These are phyloP conservation scores for Auriscalpium vulgare DNA, from an alignment of 768 basidiomycete species.

Conservation along the genomic window DNA sequence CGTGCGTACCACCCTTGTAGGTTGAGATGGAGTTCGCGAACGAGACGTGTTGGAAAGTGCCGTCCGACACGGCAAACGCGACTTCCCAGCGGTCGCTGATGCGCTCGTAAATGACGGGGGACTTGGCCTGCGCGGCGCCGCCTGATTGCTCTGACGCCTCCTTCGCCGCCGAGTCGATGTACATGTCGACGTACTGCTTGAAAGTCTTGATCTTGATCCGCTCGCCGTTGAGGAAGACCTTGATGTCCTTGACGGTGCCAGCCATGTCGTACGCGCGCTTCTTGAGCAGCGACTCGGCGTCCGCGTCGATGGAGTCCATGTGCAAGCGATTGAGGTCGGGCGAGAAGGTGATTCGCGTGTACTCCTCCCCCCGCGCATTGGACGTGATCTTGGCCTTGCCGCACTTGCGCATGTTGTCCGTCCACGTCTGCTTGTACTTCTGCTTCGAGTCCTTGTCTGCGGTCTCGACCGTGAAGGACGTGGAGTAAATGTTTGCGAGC, in stretches of 20 bases:
- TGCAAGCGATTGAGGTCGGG: conserved; percentile 91
- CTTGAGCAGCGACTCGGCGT: conserved; percentile 80
- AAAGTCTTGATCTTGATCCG: conserved; percentile 89
- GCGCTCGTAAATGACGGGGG: conserved; percentile 74
- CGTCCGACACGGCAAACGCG: conserved; percentile 91
- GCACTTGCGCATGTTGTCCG: conserved; percentile 85
- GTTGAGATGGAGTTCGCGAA: conserved; percentile 98
- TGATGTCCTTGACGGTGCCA: conserved; percentile 88
- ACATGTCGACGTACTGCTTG: conserved; percentile 96
- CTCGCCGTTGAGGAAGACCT: conserved; percentile 90
- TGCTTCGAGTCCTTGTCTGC: conserved; percentile 78
- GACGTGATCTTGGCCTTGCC: conserved; percentile 91
- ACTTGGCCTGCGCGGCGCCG: conserved; percentile 73
- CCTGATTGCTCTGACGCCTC: conserved; percentile 63
- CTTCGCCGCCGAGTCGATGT: conserved; percentile 69
- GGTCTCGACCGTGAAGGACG: conserved; percentile 92
- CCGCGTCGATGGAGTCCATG: conserved; percentile 86
- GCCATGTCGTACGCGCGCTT: conserved; percentile 97
- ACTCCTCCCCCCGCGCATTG: conserved; percentile 81
- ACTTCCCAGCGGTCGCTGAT: conserved; percentile 86
- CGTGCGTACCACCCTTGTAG: conserved; percentile 93
- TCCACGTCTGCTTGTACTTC: conserved; percentile 95
- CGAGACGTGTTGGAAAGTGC: conserved; percentile 87
- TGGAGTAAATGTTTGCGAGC: conserved; percentile 96
- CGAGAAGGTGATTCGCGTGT: conserved; percentile 85